These are phyloP conservation scores for Microdochium paspali DNA, from an alignment of 2,329 filamentous ascomycete genomes.

Conservation along the genomic window DNA sequence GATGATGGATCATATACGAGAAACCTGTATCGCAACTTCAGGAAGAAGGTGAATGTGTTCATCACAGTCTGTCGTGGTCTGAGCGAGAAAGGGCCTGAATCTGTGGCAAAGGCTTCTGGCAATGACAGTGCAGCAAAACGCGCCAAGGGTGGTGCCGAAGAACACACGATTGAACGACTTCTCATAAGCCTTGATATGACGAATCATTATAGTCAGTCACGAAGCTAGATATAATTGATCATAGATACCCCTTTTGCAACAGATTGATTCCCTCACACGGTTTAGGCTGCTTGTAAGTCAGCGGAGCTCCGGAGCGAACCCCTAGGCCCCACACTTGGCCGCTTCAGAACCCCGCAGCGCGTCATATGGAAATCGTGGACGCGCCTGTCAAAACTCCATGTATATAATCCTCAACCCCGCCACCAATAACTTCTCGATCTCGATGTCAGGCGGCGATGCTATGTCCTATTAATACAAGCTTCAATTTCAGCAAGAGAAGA, in stretches of 20 bases:
- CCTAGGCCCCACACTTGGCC: neutral
- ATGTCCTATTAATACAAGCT: conserved; percentile 1
- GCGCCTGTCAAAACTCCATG: neutral
- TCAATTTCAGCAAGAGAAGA: conserved; percentile 11
- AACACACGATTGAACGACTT: conserved; percentile 59
- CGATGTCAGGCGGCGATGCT: neutral
- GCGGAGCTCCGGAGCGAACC: neutral
- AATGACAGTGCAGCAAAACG: conserved; percentile 18
- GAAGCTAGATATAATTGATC: conserved; percentile 1
- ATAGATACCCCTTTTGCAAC: too few relatives aligned
- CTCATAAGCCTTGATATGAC: conserved; percentile 63
- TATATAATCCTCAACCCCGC: neutral
- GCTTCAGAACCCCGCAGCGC: conserved; percentile 10
- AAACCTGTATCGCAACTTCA: conserved; percentile 55
- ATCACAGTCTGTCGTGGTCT: conserved; percentile 61
- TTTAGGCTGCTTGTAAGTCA: too few relatives aligned
- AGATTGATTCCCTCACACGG: too few relatives aligned
- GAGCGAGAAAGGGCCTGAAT: conserved; percentile 49
- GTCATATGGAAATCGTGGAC: conserved; percentile 1
- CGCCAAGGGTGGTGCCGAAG: conserved; percentile 14
- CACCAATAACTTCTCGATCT: neutral
- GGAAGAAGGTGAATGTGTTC: conserved; percentile 65
- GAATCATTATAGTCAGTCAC: conserved; percentile 44
- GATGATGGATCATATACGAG: conserved; percentile 15
- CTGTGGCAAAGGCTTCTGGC: neutral